A percentile compares a stretch with the other conserved stretches of the same genome.
Evolutionary conservation across 2,329 filamentous ascomycete species (phyloP).

Genomic region (Hypoxylon sp.): DNA sequence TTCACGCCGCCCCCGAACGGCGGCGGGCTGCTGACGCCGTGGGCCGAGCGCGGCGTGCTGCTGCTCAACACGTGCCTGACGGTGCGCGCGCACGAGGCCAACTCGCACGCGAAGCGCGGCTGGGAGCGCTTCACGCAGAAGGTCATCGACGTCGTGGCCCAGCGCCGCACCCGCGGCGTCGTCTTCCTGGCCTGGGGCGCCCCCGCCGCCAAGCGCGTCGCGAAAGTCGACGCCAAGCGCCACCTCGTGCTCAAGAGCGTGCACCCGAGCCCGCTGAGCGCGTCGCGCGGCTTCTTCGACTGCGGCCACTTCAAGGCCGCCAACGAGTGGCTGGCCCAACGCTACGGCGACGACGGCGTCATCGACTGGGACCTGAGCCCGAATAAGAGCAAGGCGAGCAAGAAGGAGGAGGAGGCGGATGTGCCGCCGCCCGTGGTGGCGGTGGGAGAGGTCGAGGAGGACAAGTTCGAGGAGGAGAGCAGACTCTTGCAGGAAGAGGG

Average conservation of each 20-base stretch:
- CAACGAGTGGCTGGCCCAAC: slow-evolving; percentile 83
- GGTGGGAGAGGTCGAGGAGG: slow-evolving; percentile 44
- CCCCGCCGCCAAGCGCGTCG: slow-evolving; percentile 83
- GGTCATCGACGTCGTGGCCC: slow-evolving; percentile 87
- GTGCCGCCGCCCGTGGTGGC: slow-evolving; percentile 43
- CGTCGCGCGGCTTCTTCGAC: slow-evolving; percentile 82
- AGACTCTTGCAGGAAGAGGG: slow-evolving; percentile 48
- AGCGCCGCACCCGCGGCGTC: slow-evolving; percentile 81
- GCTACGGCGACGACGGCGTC: slow-evolving; percentile 82
- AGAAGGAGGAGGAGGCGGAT: slow-evolving; percentile 25
- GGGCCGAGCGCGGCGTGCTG: slow-evolving; percentile 93
- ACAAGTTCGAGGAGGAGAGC: slow-evolving; percentile 48
- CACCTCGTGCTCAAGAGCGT: slow-evolving; percentile 89
- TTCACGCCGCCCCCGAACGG: slow-evolving; percentile 82
- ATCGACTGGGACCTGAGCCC: slow-evolving; percentile 84
- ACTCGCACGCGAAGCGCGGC: slow-evolving; percentile 85
- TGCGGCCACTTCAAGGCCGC: slow-evolving; percentile 84
- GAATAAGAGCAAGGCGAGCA: slow-evolving; percentile 34
- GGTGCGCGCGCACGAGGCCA: slow-evolving; percentile 88
- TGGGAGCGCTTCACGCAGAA: slow-evolving; percentile 96
- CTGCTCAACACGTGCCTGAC: slow-evolving; percentile 96
- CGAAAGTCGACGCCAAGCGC: slow-evolving; percentile 76
- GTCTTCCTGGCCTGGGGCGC: slow-evolving; percentile 96
- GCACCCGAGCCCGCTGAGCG: slow-evolving; percentile 94
- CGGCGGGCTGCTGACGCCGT: slow-evolving; percentile 87